A percentile compares a stretch with the other conserved stretches of the same genome.
Evolutionary conservation across 2,329 filamentous ascomycete species (phyloP).

Genomic region (Akanthomyces muscarius): DNA sequence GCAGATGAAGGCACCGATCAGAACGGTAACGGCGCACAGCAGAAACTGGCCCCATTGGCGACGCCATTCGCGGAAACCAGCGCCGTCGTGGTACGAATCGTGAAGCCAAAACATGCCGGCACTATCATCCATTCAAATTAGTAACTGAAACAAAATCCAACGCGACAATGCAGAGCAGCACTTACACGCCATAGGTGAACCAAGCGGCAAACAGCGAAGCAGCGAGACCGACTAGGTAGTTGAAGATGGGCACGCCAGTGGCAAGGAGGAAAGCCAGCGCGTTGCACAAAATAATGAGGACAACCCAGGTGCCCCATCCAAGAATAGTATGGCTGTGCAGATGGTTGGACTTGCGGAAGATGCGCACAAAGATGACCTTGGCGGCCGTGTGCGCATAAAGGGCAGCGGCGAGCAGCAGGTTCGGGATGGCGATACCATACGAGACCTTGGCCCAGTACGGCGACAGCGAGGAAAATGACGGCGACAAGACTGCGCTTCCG

Average conservation of each 20-base stretch:
- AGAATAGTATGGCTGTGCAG: constrained; percentile 43
- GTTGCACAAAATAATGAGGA: constrained; percentile 44
- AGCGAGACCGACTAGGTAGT: constrained; percentile 48
- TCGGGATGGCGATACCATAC: constrained; percentile 48
- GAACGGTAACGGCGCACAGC: constrained; percentile 38
- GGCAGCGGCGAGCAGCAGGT: constrained; percentile 46
- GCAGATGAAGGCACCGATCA: constrained; percentile 45
- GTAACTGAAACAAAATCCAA: background rate
- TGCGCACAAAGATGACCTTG: constrained; percentile 47
- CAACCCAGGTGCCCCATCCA: constrained; percentile 45
- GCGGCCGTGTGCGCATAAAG: constrained; percentile 49
- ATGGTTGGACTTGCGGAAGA: constrained; percentile 43
- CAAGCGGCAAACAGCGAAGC: constrained; percentile 49
- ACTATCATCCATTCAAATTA: background rate
- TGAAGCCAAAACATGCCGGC: constrained; percentile 51
- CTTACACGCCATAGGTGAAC: constrained; percentile 48
- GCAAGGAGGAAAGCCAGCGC: constrained; percentile 39
- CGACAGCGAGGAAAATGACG: constrained; percentile 44
- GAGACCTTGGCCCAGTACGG: constrained; percentile 45
- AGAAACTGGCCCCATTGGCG: constrained; percentile 35
- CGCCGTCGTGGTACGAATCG: constrained; percentile 41
- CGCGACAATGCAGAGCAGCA: background rate
- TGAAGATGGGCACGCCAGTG: constrained; percentile 50
- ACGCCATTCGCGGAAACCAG: constrained; percentile 36
- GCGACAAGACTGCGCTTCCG: constrained; percentile 41